Base-by-base conservation (phyloP, 495 filamentous ascomycete genomes). In the Glarea lozoyensis region DNA sequence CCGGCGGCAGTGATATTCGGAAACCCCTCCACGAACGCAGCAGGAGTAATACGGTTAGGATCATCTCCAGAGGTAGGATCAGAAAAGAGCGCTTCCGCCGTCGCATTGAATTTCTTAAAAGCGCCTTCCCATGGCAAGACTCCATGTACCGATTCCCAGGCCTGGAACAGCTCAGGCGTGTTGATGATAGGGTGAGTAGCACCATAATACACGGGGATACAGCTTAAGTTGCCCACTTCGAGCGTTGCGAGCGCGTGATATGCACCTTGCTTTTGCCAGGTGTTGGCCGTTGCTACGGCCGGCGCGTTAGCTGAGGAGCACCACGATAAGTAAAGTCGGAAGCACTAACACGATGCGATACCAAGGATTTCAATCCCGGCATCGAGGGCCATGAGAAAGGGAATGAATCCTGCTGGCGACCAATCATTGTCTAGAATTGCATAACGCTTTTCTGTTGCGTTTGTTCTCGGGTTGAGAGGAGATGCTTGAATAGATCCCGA, bases 391-490 rank as follows among this genome's bases (percentile, higher is more conserved):
- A 43, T 3, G 15, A 43, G 15, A 19, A 43, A 43, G 10, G 41
- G 41, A 23, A 43, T 43, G 30, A 43, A 35, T 6, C 20, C 29
- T 15, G 41, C 31, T 9, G 41, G 9, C 4, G 41, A 35, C 29
- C 31, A 43, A 36, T 43, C 41, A 36, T 43, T 43, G 19, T 43
- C 41, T 21, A 43, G 17, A 19, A 43, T 43, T 23, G 41, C 41
- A 36, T 36, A 43, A 35, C 41, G 12, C 31, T 43, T 34, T 15
- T 43, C 30, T 5, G 41, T 33, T 31, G 25, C n/a, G n/a, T 29
- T 29, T 29, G n/a, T 7, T 7, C 7, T 7, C 25, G 25, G n/a
- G n/a, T n/a, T n/a, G n/a, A 29, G 7, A 7, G 25, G 25, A 7
- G n/a, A 29, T 29, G 25, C 25, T 29, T 7, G n/a, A n/a, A 29